A percentile compares a stretch with the other conserved stretches of the same genome.
These are phyloP conservation scores for Emericellopsis atlantica DNA, from an alignment of 2,329 filamentous ascomycete genomes.

Conservation along the genomic window DNA sequence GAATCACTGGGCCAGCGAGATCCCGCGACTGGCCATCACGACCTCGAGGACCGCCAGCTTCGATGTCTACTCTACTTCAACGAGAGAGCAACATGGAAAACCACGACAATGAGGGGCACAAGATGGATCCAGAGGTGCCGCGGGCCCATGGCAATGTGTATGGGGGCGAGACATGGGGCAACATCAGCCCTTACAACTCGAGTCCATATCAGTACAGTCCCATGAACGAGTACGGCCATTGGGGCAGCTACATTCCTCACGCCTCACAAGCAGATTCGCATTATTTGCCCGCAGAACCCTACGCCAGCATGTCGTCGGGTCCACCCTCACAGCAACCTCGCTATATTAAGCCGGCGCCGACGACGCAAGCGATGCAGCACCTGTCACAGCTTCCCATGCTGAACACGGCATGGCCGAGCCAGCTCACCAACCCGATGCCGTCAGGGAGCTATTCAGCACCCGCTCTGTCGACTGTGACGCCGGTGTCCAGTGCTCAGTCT, in stretches of 20 bases:
- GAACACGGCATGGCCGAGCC: slow-evolving; percentile 68
- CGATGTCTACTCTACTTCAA: no score
- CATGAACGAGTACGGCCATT: slow-evolving; percentile 50
- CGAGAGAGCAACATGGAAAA: slow-evolving; percentile 17
- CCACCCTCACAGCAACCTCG: slow-evolving; percentile 19
- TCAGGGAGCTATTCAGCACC: slow-evolving; percentile 42
- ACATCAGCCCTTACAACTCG: slow-evolving; percentile 50
- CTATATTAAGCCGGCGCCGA: slow-evolving; percentile 3
- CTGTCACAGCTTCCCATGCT: slow-evolving; percentile 48
- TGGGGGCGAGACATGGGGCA: slow-evolving; percentile 38
- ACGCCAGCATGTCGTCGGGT: slow-evolving; percentile 43
- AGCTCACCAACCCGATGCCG: slow-evolving; percentile 57
- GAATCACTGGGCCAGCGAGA: no score
- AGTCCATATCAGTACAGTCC: slow-evolving; percentile 36
- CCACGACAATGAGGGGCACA: slow-evolving; percentile 14
- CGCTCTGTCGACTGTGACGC: slow-evolving; percentile 39
- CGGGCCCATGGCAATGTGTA: slow-evolving; percentile 18
- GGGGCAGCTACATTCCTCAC: slow-evolving; percentile 38
- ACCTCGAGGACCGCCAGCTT: no score
- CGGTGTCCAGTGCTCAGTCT: slow-evolving; percentile 12
- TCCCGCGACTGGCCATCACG: no score
- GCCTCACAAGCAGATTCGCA: slow-evolving; percentile 6
- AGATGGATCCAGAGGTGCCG: slow-evolving; percentile 16
- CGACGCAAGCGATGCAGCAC: slow-evolving; percentile 15
- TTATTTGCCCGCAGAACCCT: slow-evolving; percentile 33